Conservation (phyloP, 2,329 filamentous ascomycete species). For the Botrytis cinerea region DNA sequence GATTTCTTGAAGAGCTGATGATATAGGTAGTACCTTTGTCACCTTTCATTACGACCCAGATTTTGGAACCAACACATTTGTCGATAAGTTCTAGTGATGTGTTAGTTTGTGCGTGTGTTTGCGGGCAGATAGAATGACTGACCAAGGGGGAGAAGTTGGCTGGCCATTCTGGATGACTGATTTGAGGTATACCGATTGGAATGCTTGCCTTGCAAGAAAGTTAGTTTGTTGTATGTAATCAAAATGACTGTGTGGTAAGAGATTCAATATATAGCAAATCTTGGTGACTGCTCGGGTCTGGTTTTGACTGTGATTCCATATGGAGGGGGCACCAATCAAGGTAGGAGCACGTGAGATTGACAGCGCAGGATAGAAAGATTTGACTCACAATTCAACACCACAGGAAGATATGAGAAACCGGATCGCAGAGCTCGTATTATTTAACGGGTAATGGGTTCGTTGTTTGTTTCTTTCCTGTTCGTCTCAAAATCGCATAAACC, state of each 20-base stretch:
- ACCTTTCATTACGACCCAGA: constrained; percentile 99
- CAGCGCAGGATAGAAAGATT: background rate
- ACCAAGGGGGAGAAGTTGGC: constrained; percentile 41
- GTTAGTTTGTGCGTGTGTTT: constrained; percentile 34
- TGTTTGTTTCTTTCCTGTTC: background rate
- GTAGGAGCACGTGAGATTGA: constrained; percentile 19
- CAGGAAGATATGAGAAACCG: background rate
- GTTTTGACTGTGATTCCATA: background rate
- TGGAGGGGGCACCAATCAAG: constrained; percentile 7
- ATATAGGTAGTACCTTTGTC: constrained; percentile 73
- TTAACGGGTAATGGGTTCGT: background rate
- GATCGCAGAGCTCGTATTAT: background rate
- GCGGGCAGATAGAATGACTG: constrained; percentile 24
- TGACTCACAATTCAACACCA: constrained; percentile 10
- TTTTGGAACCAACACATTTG: constrained; percentile 95
- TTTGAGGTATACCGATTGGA: no score
- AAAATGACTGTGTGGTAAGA: background rate
- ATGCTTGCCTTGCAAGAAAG: background rate
- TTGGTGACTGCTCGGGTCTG: background rate
- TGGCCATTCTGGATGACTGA: constrained; percentile 35
- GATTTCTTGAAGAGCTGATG: background rate
- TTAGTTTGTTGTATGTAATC: background rate
- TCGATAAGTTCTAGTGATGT: constrained; percentile 81
- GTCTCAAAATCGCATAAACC: background rate
- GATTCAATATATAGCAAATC: background rate